A percentile compares a stretch with the other conserved stretches of the same genome.
Conservation (phyloP, 495 filamentous ascomycete species). For the Aspergillus avenaceus region DNA sequence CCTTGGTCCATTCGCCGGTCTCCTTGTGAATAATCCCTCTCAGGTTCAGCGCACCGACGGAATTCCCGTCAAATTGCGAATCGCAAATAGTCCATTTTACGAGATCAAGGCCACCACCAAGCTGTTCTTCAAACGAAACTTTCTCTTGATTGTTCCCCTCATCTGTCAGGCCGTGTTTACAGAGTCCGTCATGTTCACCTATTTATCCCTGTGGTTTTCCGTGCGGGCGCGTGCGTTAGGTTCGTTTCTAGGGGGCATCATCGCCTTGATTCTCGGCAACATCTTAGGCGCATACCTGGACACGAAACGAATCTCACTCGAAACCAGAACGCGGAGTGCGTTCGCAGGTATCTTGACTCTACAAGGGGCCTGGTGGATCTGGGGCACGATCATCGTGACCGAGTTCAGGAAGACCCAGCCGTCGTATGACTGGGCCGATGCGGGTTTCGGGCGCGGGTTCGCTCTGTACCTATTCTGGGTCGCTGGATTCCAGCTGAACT, state of each 20-base stretch:
- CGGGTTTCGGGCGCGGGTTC: conserved; percentile 55
- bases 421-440: conserved; percentile 52
- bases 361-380: conserved; percentile 60
- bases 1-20: conserved; percentile 48
- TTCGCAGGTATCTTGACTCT: conserved; percentile 44
- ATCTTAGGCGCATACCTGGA: conserved; percentile 56
- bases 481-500: conserved; percentile 59
- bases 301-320: conserved; percentile 41
- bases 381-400: conserved; percentile 53
- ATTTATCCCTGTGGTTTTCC: conserved; percentile 54
- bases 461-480: conserved; percentile 56
- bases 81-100: conserved; percentile 38
- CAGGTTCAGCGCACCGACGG: conserved; percentile 56
- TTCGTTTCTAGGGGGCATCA: conserved; percentile 56
- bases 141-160: conserved; percentile 54
- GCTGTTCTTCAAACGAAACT: conserved; percentile 48
- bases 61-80: conserved; percentile 44
- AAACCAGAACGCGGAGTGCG: conserved; percentile 38
- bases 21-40: conserved; percentile 49
- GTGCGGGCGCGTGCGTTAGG: conserved; percentile 60
- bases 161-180: conserved; percentile 59
- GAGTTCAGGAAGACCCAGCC: conserved; percentile 47
- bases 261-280: conserved; percentile 54
- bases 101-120: conserved; percentile 50
- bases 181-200: conserved; percentile 62